phyloP scores from a whole-genome alignment of 1,284 basidiomycete species.

The Boletus hoseneyae region DNA sequence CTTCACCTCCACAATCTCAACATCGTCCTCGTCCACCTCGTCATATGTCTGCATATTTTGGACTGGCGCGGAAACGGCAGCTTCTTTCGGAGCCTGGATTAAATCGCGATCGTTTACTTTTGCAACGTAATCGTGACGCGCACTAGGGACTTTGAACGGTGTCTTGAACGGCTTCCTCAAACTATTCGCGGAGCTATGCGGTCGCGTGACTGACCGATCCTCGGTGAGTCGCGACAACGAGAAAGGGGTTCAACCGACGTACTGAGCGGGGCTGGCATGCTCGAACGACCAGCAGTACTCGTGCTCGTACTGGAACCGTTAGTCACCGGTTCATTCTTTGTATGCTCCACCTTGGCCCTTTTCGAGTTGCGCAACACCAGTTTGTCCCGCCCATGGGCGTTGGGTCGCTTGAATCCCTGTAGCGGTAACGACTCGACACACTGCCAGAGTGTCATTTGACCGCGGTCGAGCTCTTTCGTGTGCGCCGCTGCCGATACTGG shows the following conservation, averaged over 20 bases:
- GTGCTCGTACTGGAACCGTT: too few relatives aligned
- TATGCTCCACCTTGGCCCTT: constrained; percentile 36
- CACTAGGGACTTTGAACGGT: constrained; percentile 35
- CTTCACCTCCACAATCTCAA: constrained; percentile 19
- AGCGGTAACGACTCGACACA: constrained; percentile 18
- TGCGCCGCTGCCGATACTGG: constrained; percentile 1
- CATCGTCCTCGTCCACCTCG: not conserved
- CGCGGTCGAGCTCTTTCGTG: constrained; percentile 1
- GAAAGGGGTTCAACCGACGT: constrained; percentile 6
- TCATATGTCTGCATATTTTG: not conserved
- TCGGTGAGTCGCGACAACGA: not conserved
- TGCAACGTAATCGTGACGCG: not conserved
- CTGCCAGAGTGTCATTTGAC: constrained; percentile 25
- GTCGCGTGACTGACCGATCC: constrained; percentile 38
- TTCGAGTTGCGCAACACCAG: constrained; percentile 30
- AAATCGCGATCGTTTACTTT: not conserved
- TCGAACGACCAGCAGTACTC: not conserved
- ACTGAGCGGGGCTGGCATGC: constrained; percentile 37
- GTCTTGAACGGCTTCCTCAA: constrained; percentile 44
- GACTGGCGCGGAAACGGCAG: not conserved
- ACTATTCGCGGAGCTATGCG: constrained; percentile 37
- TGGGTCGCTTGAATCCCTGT: constrained; percentile 28
- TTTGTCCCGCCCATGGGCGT: constrained; percentile 8
- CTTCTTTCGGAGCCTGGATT: not conserved
- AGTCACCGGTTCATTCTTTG: not conserved